These are phyloP conservation scores for Saccharomycopsis sp. DNA, from an alignment of 805 yeast species.

Conservation along the genomic window DNA sequence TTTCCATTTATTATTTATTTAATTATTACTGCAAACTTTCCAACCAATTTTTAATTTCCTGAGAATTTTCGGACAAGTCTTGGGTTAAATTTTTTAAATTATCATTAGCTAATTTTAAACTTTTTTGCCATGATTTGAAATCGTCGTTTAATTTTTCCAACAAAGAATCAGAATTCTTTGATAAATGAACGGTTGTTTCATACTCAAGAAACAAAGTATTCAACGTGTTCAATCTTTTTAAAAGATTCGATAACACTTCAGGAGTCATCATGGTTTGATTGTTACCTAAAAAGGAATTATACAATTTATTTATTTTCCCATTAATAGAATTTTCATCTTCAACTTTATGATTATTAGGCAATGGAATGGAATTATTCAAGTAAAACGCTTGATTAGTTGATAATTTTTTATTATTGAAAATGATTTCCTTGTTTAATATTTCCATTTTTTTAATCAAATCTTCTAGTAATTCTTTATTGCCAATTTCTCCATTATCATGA, in stretches of 20 bases:
- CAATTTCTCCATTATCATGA: slow-evolving; percentile 1
- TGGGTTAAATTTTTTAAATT: slow-evolving; percentile 6
- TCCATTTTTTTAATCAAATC: slow-evolving; percentile 12
- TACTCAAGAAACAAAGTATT: slow-evolving; percentile 14
- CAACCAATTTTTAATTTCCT: slow-evolving; percentile 8
- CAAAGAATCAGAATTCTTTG: slow-evolving; percentile 5
- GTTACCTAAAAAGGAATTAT: not conserved
- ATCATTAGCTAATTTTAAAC: slow-evolving; percentile 1
- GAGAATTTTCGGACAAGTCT: slow-evolving; percentile 3
- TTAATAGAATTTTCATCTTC: not conserved
- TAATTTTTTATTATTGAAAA: slow-evolving; percentile 14
- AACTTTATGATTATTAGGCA: too few species aligned
- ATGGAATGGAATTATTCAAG: slow-evolving; percentile 1
- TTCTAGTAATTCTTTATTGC: slow-evolving; percentile 8
- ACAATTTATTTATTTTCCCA: slow-evolving; percentile 7
- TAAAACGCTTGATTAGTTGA: slow-evolving; percentile 12
- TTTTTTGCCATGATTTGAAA: slow-evolving; percentile 10
- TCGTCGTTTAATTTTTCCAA: slow-evolving; percentile 4
- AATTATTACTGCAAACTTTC: not conserved
- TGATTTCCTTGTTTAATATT: slow-evolving; percentile 14
- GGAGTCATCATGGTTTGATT: not conserved
- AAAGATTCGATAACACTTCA: not conserved
- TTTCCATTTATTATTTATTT: too few species aligned
- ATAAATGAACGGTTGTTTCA: slow-evolving; percentile 6
- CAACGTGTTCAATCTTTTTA: slow-evolving; percentile 12